phyloP scores from a whole-genome alignment of 2,329 filamentous ascomycete genomes.

The Talaromyces amestolkiae region DNA sequence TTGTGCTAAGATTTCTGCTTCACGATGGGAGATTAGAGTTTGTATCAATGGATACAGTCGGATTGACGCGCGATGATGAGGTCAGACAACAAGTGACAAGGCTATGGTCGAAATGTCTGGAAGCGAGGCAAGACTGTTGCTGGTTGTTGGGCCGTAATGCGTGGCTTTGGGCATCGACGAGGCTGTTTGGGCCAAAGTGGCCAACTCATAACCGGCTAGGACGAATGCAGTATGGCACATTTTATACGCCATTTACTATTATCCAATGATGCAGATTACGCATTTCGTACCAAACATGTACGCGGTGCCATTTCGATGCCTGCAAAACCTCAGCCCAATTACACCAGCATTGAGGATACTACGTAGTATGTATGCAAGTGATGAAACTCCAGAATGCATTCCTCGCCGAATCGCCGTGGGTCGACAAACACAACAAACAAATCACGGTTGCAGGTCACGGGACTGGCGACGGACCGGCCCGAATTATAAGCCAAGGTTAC shows the following conservation, averaged over 20 bases:
- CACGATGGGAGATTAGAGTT: slow-evolving; percentile 3
- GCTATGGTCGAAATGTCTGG: background rate
- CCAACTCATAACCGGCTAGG: slow-evolving; percentile 7
- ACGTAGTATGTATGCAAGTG: background rate
- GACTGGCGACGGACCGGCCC: slow-evolving; percentile 17
- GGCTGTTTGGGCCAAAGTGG: slow-evolving; percentile 4
- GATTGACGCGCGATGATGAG: background rate
- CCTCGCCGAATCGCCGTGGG: background rate
- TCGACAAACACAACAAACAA: slow-evolving; percentile 13
- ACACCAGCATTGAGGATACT: background rate
- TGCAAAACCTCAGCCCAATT: background rate
- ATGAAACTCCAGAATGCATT: slow-evolving; percentile 1
- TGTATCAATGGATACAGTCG: background rate
- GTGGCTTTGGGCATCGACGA: slow-evolving; percentile 33
- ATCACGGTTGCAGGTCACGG: slow-evolving; percentile 13
- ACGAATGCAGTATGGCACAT: slow-evolving; percentile 1
- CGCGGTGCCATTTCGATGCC: background rate
- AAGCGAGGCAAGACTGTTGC: slow-evolving; percentile 20
- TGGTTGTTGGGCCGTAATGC: slow-evolving; percentile 39
- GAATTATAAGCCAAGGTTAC: background rate
- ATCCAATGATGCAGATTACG: background rate
- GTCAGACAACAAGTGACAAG: slow-evolving; percentile 10
- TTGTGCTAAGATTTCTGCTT: background rate
- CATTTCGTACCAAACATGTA: background rate
- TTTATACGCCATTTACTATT: background rate